Evolutionary conservation across 2,329 filamentous ascomycete species (phyloP), one percentile per base, ranked within the genome.

Genomic region (Ophiocordyceps camponoti-rufipedis): DNA sequence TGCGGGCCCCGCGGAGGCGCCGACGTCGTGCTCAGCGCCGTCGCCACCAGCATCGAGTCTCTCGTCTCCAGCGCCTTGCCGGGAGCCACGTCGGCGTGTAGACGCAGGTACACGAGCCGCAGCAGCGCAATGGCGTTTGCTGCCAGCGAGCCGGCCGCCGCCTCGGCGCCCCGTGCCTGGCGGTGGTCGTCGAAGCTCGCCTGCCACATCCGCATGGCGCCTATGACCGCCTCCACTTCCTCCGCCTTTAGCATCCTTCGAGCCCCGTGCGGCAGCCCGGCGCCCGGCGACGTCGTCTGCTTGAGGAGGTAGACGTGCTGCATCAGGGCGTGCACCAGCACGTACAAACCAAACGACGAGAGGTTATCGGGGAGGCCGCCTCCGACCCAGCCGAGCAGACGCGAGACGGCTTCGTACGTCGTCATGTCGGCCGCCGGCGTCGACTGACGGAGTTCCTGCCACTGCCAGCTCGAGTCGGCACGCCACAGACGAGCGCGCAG

Each of bases 241-340:
- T 75, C 71, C 0, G 65, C 61, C 42, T 70, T 69, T 49, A 77
- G 55, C 0, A 67, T 70, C 28, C 71, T 62, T 33, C 72, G 67
- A 2, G 65, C 60, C 18, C 71, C 71, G 46, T 70, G 74, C 1
- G 67, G 64, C 2, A 68, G 64, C 0, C 67, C 62, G 2, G 65
- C 59, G 9, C 5, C 7, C 2, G 67, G 66, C 43, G 77, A 69
- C 0, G 70, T 74, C 0, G 74, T 76, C 53, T 81, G 75, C 52
- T 81, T 80, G 19, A 82, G 58, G 35, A 84, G 66, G 56, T 80
- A 85, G 14, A 85, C 78, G 49, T 84, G 79, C 53, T 85, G 81
- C 11, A 85, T 71, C 23, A 86, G 58, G 4, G 79, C 80, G 53
- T 85, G 80, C 3, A 85, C 80, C 32, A 86, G 65, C 8, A 83